phyloP scores from a whole-genome alignment of 768 basidiomycete genomes.

The Artomyces pyxidatus region DNA sequence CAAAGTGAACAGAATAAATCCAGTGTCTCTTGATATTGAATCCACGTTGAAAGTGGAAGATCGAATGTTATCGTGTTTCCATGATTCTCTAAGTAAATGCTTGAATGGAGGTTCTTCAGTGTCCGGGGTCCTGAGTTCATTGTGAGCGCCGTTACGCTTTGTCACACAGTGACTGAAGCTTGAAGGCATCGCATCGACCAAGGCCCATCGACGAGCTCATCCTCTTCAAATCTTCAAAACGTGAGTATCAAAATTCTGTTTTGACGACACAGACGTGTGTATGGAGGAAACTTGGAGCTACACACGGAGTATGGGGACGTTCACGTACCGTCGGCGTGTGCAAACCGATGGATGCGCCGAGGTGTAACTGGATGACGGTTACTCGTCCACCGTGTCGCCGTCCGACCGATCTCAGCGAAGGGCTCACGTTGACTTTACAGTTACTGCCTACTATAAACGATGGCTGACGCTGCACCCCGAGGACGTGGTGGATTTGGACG shows the following conservation, averaged over 20 bases:
- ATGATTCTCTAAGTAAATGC: no score
- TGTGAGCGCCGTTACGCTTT: neutral
- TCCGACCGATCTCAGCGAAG: no score
- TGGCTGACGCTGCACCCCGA: constrained; percentile 87
- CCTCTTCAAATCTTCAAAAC: constrained; percentile 1
- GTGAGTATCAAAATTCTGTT: constrained; percentile 1
- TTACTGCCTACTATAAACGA: constrained; percentile 28
- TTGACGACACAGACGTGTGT: neutral
- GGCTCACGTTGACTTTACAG: constrained; percentile 19
- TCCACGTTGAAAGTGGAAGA: no score
- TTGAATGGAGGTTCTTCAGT: no score
- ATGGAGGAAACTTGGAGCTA: no score
- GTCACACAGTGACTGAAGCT: constrained; percentile 1
- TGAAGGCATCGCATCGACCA: neutral
- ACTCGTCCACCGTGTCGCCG: no score
- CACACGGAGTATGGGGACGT: neutral
- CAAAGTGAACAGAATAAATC: no score
- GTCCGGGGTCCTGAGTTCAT: neutral
- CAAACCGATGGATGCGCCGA: constrained; percentile 7
- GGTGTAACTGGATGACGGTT: constrained; percentile 2
- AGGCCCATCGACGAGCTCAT: constrained; percentile 1
- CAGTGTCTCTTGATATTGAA: no score
- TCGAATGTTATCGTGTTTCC: no score
- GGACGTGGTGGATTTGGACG: constrained; percentile 90
- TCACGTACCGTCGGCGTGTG: neutral